A percentile compares a stretch with the other conserved stretches of the same genome.
Conservation (phyloP, 768 basidiomycete genomes). For the Hericium alpestre region DNA sequence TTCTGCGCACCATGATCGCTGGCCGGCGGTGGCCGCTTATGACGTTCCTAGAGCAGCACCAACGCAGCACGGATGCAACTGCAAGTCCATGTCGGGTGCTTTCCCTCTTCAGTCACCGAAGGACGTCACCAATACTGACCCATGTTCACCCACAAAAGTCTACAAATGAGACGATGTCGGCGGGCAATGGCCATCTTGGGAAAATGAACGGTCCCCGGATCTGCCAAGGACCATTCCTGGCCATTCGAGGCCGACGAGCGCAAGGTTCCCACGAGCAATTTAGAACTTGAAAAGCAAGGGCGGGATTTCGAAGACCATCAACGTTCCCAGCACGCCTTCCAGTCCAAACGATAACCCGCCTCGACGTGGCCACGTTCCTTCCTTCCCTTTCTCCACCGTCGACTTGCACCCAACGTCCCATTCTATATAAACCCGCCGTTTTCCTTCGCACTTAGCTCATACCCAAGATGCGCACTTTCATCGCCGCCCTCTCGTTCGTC, state of each 20-base stretch:
- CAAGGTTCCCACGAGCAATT: not conserved
- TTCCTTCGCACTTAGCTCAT: not conserved
- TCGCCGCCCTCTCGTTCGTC: constrained; percentile 33
- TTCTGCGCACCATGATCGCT: no score
- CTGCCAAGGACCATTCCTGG: not conserved
- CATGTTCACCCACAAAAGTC: no score
- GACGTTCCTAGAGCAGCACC: no score
- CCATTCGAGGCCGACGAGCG: not conserved
- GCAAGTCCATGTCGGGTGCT: no score
- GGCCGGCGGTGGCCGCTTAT: no score
- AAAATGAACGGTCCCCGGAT: not conserved
- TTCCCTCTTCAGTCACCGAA: no score
- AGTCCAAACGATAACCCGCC: not conserved
- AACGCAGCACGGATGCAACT: no score
- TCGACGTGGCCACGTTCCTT: not conserved
- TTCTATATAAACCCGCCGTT: not conserved
- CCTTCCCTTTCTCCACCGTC: not conserved
- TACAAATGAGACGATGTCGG: not conserved
- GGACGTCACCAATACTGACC: no score
- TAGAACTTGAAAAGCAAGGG: not conserved
- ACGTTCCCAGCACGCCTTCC: not conserved
- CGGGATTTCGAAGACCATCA: not conserved
- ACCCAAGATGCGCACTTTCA: constrained; percentile 32
- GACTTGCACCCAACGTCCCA: not conserved
- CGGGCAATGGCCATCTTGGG: not conserved